Evolutionary conservation across 2,329 filamentous ascomycete genomes (phyloP).

Genomic region (Fusarium redolens): DNA sequence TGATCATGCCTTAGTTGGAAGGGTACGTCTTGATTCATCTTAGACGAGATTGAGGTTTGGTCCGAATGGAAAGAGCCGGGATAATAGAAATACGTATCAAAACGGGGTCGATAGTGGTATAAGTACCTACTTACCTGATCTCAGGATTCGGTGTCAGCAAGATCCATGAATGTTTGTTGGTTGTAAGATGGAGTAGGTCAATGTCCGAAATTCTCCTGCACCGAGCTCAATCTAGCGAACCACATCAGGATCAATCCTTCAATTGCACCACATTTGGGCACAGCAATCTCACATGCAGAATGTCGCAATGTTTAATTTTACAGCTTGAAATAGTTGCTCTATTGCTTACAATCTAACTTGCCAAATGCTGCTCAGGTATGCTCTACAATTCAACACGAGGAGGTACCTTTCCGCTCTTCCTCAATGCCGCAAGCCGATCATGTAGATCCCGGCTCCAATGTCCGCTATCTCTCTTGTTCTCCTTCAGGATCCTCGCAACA

Average conservation of each 20-base stretch:
- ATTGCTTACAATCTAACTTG: background rate
- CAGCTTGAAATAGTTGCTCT: background rate
- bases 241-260: slow-evolving; percentile 5
- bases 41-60: background rate
- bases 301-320: background rate
- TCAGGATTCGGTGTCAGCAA: slow-evolving; percentile 6
- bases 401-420: slow-evolving; percentile 45
- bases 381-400: slow-evolving; percentile 51
- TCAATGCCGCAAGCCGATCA: slow-evolving; percentile 49
- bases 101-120: background rate
- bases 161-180: background rate
- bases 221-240: slow-evolving; percentile 7
- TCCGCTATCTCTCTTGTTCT: slow-evolving; percentile 50
- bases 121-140: background rate
- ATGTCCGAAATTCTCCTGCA: slow-evolving; percentile 31
- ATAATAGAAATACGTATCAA: background rate
- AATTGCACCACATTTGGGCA: background rate
- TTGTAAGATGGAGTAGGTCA: background rate
- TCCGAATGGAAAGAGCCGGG: background rate
- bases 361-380: background rate
- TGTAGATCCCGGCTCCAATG: slow-evolving; percentile 61
- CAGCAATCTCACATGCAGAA: background rate
- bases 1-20: slow-evolving; percentile 46
- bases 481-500: slow-evolving; percentile 54
- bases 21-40: slow-evolving; percentile 32